A percentile compares a stretch with the other conserved stretches of the same genome.
Conservation (phyloP, 2,329 filamentous ascomycete genomes). For the Neofusicoccum laricinum region DNA sequence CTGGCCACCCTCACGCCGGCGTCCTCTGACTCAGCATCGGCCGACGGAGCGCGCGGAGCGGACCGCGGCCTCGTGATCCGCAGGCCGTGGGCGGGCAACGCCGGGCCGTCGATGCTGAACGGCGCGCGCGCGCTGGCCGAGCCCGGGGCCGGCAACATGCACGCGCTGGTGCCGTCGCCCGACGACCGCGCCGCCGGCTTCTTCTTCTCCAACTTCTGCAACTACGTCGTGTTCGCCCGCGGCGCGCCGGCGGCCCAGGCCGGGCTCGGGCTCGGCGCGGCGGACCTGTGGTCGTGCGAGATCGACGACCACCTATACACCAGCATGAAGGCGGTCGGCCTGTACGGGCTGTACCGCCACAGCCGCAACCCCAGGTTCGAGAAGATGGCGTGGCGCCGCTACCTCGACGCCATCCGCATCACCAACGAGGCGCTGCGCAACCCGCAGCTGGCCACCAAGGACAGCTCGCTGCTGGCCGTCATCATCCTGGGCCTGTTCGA, state of each 20-base stretch:
- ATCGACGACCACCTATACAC: not conserved
- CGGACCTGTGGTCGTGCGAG: not conserved
- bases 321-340: slow-evolving; percentile 33
- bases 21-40: not conserved
- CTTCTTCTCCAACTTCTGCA: slow-evolving; percentile 30
- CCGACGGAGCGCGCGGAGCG: no score
- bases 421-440: slow-evolving; percentile 30
- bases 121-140: slow-evolving; percentile 19
- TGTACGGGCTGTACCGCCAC: slow-evolving; percentile 31
- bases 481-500: slow-evolving; percentile 34
- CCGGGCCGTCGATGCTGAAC: not conserved
- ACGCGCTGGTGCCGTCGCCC: slow-evolving; percentile 20
- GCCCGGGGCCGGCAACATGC: not conserved
- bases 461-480: slow-evolving; percentile 32
- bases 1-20: not conserved
- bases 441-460: slow-evolving; percentile 27
- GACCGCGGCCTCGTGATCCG: no score
- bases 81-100: no score
- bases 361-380: slow-evolving; percentile 27
- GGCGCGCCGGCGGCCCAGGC: not conserved
- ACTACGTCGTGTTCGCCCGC: slow-evolving; percentile 9
- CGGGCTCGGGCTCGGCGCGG: not conserved
- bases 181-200: slow-evolving; percentile 30
- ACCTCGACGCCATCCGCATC: slow-evolving; percentile 30
- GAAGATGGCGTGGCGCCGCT: slow-evolving; percentile 29